Conservation (phyloP, 805 yeast species). For the Metschnikowia orientalis region DNA sequence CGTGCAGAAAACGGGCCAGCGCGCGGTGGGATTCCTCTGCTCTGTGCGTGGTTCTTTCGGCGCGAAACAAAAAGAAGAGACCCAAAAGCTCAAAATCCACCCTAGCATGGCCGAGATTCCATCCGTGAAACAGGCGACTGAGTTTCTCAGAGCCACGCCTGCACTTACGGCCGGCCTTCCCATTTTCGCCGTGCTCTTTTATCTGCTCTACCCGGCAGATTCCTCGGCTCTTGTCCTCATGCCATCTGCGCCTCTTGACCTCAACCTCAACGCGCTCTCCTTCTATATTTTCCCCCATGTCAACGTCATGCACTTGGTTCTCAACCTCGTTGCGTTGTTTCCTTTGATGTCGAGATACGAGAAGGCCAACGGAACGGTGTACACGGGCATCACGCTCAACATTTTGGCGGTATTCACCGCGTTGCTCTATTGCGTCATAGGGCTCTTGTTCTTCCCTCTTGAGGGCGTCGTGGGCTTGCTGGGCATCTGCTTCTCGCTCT, state of each 20-base stretch:
- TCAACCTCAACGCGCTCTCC: conserved; percentile 51
- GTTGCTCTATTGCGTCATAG: conserved; percentile 52
- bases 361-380: conserved; percentile 71
- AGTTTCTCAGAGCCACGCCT: conserved; percentile 28
- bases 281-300: conserved; percentile 70
- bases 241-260: conserved; percentile 49
- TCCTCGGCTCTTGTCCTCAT: conserved; percentile 14
- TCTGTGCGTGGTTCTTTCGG: too few relatives aligned
- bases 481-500: conserved; percentile 68
- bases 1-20: too few relatives aligned
- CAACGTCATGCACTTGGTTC: conserved; percentile 54
- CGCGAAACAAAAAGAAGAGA: too few relatives aligned
- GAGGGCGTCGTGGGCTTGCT: conserved; percentile 62
- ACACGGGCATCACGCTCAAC: conserved; percentile 78
- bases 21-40: too few relatives aligned
- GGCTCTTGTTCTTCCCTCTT: conserved; percentile 47
- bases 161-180: conserved; percentile 61
- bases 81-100: too few relatives aligned
- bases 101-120: conserved; percentile 6
- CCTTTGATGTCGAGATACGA: conserved; percentile 66
- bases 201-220: conserved; percentile 26
- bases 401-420: conserved; percentile 67
- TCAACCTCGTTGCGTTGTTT: conserved; percentile 55
- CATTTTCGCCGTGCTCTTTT: conserved; percentile 49
- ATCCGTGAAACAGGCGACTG: conserved; percentile 1